Percentiles rank a stretch among this genome's conserved stretches.
Conservation (phyloP, 2,329 filamentous ascomycete species). For the Trichoderma harzianum region DNA sequence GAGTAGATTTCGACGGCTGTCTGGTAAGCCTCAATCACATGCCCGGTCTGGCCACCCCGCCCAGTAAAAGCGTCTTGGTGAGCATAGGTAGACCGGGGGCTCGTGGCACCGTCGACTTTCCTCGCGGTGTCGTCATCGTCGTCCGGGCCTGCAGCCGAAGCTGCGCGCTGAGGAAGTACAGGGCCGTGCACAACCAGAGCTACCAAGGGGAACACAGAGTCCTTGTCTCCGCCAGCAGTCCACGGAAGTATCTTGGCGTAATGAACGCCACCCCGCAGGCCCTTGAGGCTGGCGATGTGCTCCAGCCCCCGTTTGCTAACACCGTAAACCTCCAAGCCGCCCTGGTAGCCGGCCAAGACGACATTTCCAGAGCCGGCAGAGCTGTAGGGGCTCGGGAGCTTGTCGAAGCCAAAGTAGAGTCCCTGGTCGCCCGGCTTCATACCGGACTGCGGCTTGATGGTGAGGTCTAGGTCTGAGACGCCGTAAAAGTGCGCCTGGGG, state of each 20-base stretch:
- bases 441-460: constrained; percentile 53
- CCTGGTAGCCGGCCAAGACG: constrained; percentile 74
- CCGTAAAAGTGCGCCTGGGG: constrained; percentile 76
- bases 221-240: constrained; percentile 52
- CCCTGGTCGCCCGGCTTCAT: constrained; percentile 65
- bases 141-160: constrained; percentile 31
- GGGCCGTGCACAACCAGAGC: constrained; percentile 80
- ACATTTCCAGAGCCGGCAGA: constrained; percentile 56
- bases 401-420: constrained; percentile 80
- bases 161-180: constrained; percentile 45
- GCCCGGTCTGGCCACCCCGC: constrained; percentile 32
- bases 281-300: constrained; percentile 66
- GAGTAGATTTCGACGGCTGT: constrained; percentile 90
- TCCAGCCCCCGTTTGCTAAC: constrained; percentile 71
- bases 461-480: constrained; percentile 70
- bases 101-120: constrained; percentile 41
- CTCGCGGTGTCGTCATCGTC: constrained; percentile 39
- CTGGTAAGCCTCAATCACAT: constrained; percentile 64
- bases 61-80: constrained; percentile 37
- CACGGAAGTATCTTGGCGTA: constrained; percentile 80
- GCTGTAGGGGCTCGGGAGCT: constrained; percentile 48
- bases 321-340: constrained; percentile 71
- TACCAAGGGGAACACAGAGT: constrained; percentile 66
- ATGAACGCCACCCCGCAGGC: constrained; percentile 74
- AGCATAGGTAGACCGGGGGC: constrained; percentile 39